These are phyloP conservation scores for Backusella circina DNA, from an alignment of 192 early-diverging fungal genomes.

Conservation along the genomic window DNA sequence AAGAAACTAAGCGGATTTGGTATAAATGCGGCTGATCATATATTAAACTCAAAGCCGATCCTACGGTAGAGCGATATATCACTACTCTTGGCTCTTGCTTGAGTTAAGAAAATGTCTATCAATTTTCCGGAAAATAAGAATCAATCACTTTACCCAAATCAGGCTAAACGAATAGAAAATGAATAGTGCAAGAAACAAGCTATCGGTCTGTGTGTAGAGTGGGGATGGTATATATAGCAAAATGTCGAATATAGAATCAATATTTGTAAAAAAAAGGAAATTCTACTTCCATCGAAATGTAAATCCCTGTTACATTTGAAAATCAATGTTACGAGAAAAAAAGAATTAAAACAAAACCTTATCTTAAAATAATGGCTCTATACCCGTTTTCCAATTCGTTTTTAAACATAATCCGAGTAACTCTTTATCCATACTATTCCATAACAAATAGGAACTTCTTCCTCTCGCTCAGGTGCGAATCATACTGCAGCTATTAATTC, in stretches of 20 bases:
- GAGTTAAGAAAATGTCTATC: background rate
- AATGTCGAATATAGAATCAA: background rate
- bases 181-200: background rate
- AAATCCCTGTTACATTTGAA: background rate
- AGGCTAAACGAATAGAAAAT: background rate
- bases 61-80: background rate
- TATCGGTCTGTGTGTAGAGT: background rate
- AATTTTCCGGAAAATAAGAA: background rate
- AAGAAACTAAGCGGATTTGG: constrained; percentile 34
- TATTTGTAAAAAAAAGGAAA: background rate
- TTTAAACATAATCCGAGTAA: background rate
- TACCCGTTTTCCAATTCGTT: background rate
- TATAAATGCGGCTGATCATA: constrained; percentile 24
- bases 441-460: background rate
- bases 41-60: background rate
- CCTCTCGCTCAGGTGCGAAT: background rate
- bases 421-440: background rate
- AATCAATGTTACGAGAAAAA: background rate
- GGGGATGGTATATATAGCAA: background rate
- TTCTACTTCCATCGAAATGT: background rate
- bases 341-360: too few species aligned
- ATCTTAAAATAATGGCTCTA: background rate
- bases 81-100: background rate
- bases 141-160: background rate
- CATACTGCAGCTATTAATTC: background rate